Base-by-base conservation (phyloP, 345 rosid genomes). In the Arabidopsis suecica region DNA sequence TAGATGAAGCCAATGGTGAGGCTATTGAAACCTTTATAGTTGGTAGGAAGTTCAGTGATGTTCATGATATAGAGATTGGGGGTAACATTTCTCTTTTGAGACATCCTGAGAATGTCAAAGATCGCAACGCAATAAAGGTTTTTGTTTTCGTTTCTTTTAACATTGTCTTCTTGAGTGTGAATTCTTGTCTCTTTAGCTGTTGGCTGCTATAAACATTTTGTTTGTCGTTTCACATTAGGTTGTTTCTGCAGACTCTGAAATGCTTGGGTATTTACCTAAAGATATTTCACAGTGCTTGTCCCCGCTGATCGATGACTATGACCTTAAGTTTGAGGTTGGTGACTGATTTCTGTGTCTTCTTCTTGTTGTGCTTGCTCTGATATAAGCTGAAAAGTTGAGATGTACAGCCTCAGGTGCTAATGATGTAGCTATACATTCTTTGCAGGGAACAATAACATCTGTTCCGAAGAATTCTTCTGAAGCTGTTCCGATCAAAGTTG, bases 241-340 rank as follows among this genome's bases (percentile, higher is more conserved):
- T 83, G 42, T 89, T 53, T 86, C 74, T 64, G 78, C 81, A 53
- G 86, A 89, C 70, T 76, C 86, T 76, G 80, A 76, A 68, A 84
- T 80, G 80, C 91, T 91, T 66, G 98, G 98, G 67, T 91, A 86
- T 84, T 79, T 94, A 44, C 93, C 98, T 37, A 86, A 85, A 82
- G 91, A 87, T 53, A 73, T 91, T 67, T 90, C 96, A 44, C 87
- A 82, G 63, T 82, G 80, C 79, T 78, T 94, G 59, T 85, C 96
- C 59, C 96, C 95, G 40, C 73, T 94, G 38, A 80, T 94, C 61
- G 91, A 88, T 50, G 82, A 81, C 74, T 81, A 79, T 76, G 57
- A 73, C 71, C 76, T 86, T 67, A 77, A 58, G 34, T 88, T 94
- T 76, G 89, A 91, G 97, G 98, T 91, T 57, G 61, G 71, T 80